Base-by-base conservation (phyloP, 306 rosid genomes). In the Vicia sativa region DNA sequence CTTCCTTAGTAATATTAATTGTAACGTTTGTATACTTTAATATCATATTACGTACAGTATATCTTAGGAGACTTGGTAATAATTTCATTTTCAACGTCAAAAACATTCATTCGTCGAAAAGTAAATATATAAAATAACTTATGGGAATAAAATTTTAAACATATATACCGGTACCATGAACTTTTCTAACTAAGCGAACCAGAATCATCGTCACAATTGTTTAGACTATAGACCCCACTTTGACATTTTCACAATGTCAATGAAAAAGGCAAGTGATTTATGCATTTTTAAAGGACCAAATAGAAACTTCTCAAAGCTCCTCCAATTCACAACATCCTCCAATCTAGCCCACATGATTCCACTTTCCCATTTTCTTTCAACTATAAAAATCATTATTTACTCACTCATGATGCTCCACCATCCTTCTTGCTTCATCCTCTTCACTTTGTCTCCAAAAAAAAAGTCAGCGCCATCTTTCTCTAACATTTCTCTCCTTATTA, bases 341-440 rank as follows among this genome's bases (percentile, higher is more conserved):
- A 55, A 55, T 10, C 19, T 53, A 44, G 18, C 50, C 50, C 21
- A 15, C 54, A 48, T 42, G 37, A 55, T 45, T 21, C 68, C 46
- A 50, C 58, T 54, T 59, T 53, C 41, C 9, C 21, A 34, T 11
- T 23, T 26, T 42, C 65, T 74, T 43, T 57, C 68, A 14, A 46
- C 65, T 81, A 83, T 83, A 86, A 81, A 83, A 83, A 83, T 81
- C 63, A 80, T 80, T 86, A 52, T 67, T 67, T 76, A 65, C 77
- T 79, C 65, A 69, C 62, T 55, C 62, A 55, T 69, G 73, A 55
- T 69, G 73, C 84, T 73, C 84, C 84, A 72, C 75, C 80, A 65
- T 69, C 52, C 71, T 67, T 71, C 67, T 65, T 77, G 43, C 66
- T 62, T 70, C 71, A 29, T 41, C 59, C 75, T 61, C 71, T 53